phyloP scores from a whole-genome alignment of 129 eudicot species.

The Arctium minus region DNA sequence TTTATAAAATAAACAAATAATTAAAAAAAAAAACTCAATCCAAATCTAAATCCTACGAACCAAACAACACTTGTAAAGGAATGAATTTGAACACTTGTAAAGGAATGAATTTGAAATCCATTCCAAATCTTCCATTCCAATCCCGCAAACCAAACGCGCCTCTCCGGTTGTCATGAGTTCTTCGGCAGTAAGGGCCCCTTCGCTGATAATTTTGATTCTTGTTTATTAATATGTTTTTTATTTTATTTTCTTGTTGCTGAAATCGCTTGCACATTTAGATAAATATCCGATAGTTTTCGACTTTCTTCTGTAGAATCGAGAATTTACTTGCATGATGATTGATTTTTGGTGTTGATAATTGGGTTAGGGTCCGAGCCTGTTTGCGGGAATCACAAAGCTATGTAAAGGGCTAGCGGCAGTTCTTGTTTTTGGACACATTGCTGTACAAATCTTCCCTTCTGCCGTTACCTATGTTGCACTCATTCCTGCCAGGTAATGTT shows the following conservation, averaged over 20 bases:
- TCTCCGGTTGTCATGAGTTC: slow-evolving; percentile 18
- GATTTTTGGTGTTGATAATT: slow-evolving; percentile 8
- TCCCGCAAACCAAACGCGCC: too few species aligned
- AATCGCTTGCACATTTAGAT: neutral
- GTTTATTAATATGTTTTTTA: too few species aligned
- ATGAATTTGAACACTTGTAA: too few species aligned
- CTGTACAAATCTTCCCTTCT: slow-evolving; percentile 61
- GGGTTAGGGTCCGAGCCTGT: slow-evolving; percentile 38
- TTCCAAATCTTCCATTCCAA: too few species aligned
- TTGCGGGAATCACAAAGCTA: slow-evolving; percentile 56
- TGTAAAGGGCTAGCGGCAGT: slow-evolving; percentile 83
- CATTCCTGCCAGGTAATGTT: slow-evolving; percentile 68
- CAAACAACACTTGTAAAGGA: too few species aligned
- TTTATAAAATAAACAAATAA: too few species aligned
- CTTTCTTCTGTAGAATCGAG: neutral
- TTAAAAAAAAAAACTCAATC: too few species aligned
- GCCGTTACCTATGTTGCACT: slow-evolving; percentile 69
- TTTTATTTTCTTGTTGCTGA: neutral
- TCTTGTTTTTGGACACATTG: slow-evolving; percentile 65
- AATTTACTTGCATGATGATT: neutral
- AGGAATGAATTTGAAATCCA: too few species aligned
- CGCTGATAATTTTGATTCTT: neutral
- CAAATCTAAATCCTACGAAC: too few species aligned
- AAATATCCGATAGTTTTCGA: neutral
- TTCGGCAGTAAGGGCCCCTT: slow-evolving; percentile 7